Base-by-base conservation (phyloP, 2,329 filamentous ascomycete genomes). In the Ophiostoma ulmi region DNA sequence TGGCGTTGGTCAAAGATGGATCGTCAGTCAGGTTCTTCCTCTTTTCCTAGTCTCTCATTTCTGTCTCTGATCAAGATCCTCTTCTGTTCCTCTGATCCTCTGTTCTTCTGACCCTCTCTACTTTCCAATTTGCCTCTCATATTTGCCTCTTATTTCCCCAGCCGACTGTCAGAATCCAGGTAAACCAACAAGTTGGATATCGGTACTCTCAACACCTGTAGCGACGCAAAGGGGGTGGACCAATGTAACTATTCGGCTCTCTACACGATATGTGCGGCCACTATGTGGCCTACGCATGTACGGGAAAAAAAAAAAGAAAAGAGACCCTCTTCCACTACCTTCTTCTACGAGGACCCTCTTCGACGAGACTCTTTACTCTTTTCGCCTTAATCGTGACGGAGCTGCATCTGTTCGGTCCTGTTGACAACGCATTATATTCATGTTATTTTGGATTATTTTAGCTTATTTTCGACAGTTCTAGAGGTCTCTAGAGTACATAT, bases 371-470 rank as follows among this genome's bases (percentile, higher is more conserved):
- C 58, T 61, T 61, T 35, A 10, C 8, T 61, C 11, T 35, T 35
- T 58, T 58, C 10, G 52, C 58, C 26, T 17, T 31, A 13, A 31
- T 63, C 58, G 26, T 7, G n/a, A 35, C 58, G 58, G 58, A 35
- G 58, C 26, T 63, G 58, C 58, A 63, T 63, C 14, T 63, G 26
- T 63, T 63, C 26, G 58, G 52, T 26, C 26, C 58, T 63, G 58
- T 35, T 63, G 58, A 31, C 58, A 63, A 13, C 58, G 52, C 22
- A 58, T 58, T 48, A 6, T 48, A 48, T n/a, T n/a, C 14, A 48
- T 1, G 31, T 31, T 31, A 31, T 2, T 31, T 31, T 31, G 31
- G 3, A 31, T 2, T 31, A 31, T 3, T 31, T 31, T 31, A 31
- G 31, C 31, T 31, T 31, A 31, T 31, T 31, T 31, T 31, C 31